These are phyloP conservation scores for Diversispora epigaea DNA, from an alignment of 192 early-diverging fungal species.

Conservation along the genomic window DNA sequence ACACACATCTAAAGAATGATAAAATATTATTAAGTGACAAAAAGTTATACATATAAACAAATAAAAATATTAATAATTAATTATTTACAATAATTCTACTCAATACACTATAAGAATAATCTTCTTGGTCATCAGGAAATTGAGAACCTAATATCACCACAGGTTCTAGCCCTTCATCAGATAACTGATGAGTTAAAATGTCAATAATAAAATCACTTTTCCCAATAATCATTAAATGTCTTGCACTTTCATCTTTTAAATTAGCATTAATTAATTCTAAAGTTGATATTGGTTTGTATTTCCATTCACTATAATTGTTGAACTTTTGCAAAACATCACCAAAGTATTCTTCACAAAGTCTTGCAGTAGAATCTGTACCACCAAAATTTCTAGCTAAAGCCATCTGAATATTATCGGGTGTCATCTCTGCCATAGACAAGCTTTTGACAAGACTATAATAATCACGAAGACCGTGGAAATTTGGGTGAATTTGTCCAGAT, in stretches of 20 bases:
- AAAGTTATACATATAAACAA: neutral
- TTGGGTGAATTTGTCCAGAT: neutral
- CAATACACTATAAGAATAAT: slow-evolving; percentile 19
- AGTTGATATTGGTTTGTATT: neutral
- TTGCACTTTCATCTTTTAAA: slow-evolving; percentile 2
- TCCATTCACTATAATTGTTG: neutral
- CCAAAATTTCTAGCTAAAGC: slow-evolving; percentile 34
- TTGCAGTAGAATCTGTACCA: neutral
- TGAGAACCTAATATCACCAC: slow-evolving; percentile 25
- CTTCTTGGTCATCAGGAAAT: slow-evolving; percentile 25
- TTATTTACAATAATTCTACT: slow-evolving; percentile 18
- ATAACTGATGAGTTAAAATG: neutral
- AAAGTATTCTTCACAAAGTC: slow-evolving; percentile 7
- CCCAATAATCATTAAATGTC: slow-evolving; percentile 27
- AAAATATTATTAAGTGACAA: neutral
- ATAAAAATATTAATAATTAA: neutral
- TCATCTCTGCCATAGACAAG: neutral
- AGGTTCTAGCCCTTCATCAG: slow-evolving; percentile 5
- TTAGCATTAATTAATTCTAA: slow-evolving; percentile 13
- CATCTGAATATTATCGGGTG: slow-evolving; percentile 10
- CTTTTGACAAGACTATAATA: slow-evolving; percentile 14
- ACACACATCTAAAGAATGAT: slow-evolving; percentile 23
- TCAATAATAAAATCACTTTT: slow-evolving; percentile 27
- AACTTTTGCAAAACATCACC: neutral
- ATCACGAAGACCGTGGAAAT: slow-evolving; percentile 29